Evolutionary conservation across 2,329 filamentous ascomycete species (phyloP).

Genomic region (Pyrenochaeta sp.): DNA sequence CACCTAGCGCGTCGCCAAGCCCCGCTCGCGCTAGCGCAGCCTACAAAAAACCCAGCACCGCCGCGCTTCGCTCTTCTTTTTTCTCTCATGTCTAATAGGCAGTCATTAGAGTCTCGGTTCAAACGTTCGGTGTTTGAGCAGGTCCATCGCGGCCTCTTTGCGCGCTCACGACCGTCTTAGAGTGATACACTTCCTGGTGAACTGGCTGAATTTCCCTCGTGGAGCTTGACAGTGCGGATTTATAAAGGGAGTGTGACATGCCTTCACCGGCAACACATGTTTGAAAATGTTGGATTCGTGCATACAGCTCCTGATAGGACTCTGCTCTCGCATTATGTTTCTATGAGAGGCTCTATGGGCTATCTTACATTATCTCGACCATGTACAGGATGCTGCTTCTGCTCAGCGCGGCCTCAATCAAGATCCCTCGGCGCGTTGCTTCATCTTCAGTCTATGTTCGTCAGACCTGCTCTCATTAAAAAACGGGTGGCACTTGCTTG

Average conservation of each 20-base stretch:
- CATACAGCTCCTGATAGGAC: too few relatives aligned
- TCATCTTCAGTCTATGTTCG: conserved; percentile 72
- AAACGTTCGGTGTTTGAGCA: conserved; percentile 93
- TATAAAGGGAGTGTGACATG: conserved; percentile 52
- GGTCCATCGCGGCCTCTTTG: conserved; percentile 78
- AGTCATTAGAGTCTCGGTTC: conserved; percentile 99
- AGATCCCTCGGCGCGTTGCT: conserved; percentile 67
- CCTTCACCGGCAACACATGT: too few relatives aligned
- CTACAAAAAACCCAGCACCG: conserved; percentile 26
- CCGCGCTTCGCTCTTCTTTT: conserved; percentile 51
- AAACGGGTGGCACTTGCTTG: conserved; percentile 47
- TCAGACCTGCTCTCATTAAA: conserved; percentile 12
- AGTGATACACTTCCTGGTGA: conserved; percentile 68
- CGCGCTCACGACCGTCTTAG: conserved; percentile 99
- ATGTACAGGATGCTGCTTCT: background rate
- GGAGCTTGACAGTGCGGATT: conserved; percentile 51
- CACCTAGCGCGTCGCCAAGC: conserved; percentile 22
- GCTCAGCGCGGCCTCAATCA: conserved; percentile 5
- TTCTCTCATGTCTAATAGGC: conserved; percentile 72
- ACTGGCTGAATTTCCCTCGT: conserved; percentile 59
- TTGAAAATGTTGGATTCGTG: too few relatives aligned
- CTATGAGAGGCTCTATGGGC: too few relatives aligned
- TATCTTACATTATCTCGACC: too few relatives aligned
- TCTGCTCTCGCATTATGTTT: too few relatives aligned
- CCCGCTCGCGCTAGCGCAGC: conserved; percentile 17